phyloP scores from a whole-genome alignment of 768 basidiomycete genomes.

The Gelatoporia subvermispora region DNA sequence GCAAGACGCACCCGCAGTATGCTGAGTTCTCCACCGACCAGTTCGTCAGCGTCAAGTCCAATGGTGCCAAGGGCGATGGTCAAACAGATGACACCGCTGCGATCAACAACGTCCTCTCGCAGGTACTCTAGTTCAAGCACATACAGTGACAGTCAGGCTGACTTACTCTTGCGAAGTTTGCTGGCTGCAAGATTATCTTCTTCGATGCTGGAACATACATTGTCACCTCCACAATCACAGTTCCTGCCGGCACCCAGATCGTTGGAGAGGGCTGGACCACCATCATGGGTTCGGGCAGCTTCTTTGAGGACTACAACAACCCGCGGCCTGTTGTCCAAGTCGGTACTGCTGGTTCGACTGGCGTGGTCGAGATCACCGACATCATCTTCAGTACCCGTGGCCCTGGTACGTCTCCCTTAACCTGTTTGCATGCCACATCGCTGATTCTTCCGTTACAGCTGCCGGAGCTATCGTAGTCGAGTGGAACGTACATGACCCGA shows the following conservation, averaged over 20 bases:
- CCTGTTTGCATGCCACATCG: background rate
- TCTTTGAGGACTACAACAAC: slow-evolving; percentile 34
- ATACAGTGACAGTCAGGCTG: background rate
- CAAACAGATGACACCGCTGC: slow-evolving; percentile 70
- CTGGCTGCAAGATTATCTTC: slow-evolving; percentile 77
- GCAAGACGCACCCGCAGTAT: slow-evolving; percentile 58
- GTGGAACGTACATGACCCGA: slow-evolving; percentile 44
- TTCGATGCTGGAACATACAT: slow-evolving; percentile 63
- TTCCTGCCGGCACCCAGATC: slow-evolving; percentile 43
- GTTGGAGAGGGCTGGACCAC: slow-evolving; percentile 48
- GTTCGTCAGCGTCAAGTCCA: slow-evolving; percentile 64
- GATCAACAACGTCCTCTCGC: slow-evolving; percentile 51
- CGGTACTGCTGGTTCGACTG: slow-evolving; percentile 32
- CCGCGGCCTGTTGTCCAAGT: slow-evolving; percentile 40
- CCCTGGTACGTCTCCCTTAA: slow-evolving; percentile 22
- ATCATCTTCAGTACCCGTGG: slow-evolving; percentile 40
- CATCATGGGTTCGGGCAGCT: slow-evolving; percentile 39
- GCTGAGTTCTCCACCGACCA: slow-evolving; percentile 53
- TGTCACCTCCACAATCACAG: slow-evolving; percentile 39
- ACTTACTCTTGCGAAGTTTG: slow-evolving; percentile 38
- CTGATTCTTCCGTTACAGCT: slow-evolving; percentile 11
- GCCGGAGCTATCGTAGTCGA: slow-evolving; percentile 63
- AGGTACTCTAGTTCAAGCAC: slow-evolving; percentile 31
- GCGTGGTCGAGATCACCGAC: slow-evolving; percentile 40
- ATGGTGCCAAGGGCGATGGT: slow-evolving; percentile 74